Percentiles rank a stretch among this genome's conserved stretches.
phyloP scores from a whole-genome alignment of 2,329 filamentous ascomycete species.

The Juglanconis oblonga region DNA sequence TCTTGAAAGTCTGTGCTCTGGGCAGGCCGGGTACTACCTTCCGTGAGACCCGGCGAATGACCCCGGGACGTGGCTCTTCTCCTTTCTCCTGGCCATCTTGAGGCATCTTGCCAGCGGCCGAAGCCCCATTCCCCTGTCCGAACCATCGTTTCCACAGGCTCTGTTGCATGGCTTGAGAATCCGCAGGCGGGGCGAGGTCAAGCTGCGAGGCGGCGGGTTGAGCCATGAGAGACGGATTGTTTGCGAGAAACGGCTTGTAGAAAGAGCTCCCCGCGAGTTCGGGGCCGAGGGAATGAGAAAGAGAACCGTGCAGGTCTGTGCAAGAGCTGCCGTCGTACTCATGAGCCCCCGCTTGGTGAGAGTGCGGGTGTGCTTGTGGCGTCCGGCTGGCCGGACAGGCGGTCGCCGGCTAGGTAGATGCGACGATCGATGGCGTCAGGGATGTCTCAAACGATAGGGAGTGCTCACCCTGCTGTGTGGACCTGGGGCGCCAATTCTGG shows the following conservation, averaged over 20 bases:
- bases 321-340: not conserved
- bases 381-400: constrained; percentile 11
- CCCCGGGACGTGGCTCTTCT: constrained; percentile 30
- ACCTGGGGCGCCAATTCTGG: constrained; percentile 4
- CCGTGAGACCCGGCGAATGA: constrained; percentile 44
- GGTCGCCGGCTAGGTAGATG: constrained; percentile 15
- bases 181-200: constrained; percentile 18
- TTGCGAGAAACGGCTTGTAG: not conserved
- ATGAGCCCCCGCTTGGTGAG: constrained; percentile 3
- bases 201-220: constrained; percentile 21
- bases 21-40: constrained; percentile 77
- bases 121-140: constrained; percentile 22
- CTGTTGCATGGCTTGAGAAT: constrained; percentile 19
- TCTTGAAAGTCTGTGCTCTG: constrained; percentile 73
- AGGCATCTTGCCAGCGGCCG: constrained; percentile 22
- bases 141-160: constrained; percentile 26
- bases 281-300: not conserved
- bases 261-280: not conserved
- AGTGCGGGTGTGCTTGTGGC: constrained; percentile 3
- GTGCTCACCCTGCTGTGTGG: not conserved
- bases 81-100: constrained; percentile 22
- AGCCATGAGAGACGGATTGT: constrained; percentile 24
- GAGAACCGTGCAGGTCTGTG: not conserved
- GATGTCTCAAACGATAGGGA: constrained; percentile 9
- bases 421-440: constrained; percentile 6